These are phyloP conservation scores for Leccinum incarnatum DNA, from an alignment of 768 basidiomycete species.

Conservation along the genomic window DNA sequence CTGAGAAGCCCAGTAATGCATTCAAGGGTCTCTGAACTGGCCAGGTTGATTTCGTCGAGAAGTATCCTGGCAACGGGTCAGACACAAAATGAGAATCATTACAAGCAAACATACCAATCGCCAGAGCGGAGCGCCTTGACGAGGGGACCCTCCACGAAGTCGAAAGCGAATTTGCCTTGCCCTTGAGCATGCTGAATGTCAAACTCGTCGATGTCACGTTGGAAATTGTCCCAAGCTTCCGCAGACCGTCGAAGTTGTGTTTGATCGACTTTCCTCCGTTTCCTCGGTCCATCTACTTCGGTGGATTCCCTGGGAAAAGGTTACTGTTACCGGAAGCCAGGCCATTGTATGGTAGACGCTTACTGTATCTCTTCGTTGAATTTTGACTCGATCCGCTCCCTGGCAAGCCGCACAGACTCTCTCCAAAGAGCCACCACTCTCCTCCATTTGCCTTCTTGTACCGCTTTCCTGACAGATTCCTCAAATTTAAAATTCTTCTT, in stretches of 20 bases:
- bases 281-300: constrained; percentile 53
- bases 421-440: constrained; percentile 80
- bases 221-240: constrained; percentile 65
- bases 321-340: constrained; percentile 2
- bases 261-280: constrained; percentile 64
- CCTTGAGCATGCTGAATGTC: constrained; percentile 86
- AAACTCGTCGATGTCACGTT: constrained; percentile 70
- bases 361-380: constrained; percentile 28
- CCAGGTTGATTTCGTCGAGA: constrained; percentile 94
- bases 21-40: constrained; percentile 91
- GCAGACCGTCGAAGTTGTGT: constrained; percentile 42
- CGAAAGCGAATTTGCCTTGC: constrained; percentile 88
- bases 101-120: constrained; percentile 67
- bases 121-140: constrained; percentile 85
- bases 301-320: constrained; percentile 17
- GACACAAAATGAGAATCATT: not conserved
- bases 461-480: constrained; percentile 75
- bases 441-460: constrained; percentile 83
- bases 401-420: constrained; percentile 69
- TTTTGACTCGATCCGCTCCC: constrained; percentile 52
- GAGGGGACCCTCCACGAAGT: constrained; percentile 95
- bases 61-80: constrained; percentile 61
- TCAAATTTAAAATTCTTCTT: constrained; percentile 88
- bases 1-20: constrained; percentile 86
- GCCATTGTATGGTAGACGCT: not conserved